Percentiles rank a stretch among this genome's conserved stretches.
Evolutionary conservation across 1,139 yeast genomes (phyloP).

Genomic region (Candida buenavistaensis): DNA sequence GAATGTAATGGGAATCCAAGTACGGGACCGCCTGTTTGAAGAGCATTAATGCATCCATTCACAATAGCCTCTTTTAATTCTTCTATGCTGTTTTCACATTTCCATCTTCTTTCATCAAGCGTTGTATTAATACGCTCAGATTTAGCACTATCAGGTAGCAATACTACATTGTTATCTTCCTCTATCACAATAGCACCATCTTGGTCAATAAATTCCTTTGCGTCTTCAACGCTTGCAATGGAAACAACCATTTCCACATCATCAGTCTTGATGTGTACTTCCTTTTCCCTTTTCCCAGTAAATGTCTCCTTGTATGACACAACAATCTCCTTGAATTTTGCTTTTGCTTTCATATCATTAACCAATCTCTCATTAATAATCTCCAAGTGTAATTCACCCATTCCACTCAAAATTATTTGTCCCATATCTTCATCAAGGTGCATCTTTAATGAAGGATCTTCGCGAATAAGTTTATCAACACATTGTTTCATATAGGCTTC

Average conservation of each 20-base stretch:
- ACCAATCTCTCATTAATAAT: constrained; percentile 78
- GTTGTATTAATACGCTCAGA: constrained; percentile 28
- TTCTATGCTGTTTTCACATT: constrained; percentile 46
- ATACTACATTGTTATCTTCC: constrained; percentile 38
- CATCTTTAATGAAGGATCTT: constrained; percentile 49
- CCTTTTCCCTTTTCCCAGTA: constrained; percentile 9
- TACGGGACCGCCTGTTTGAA: constrained; percentile 76
- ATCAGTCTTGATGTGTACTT: constrained; percentile 15
- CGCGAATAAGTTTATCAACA: constrained; percentile 63
- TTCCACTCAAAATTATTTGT: constrained; percentile 84
- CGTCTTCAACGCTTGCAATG: constrained; percentile 53
- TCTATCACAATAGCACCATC: constrained; percentile 38
- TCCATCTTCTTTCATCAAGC: constrained; percentile 48
- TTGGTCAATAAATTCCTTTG: constrained; percentile 39
- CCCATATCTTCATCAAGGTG: constrained; percentile 78
- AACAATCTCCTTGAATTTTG: constrained; percentile 76
- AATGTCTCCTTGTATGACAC: constrained; percentile 87
- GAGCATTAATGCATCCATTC: constrained; percentile 66
- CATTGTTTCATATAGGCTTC: constrained; percentile 68
- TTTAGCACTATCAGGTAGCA: constrained; percentile 30
- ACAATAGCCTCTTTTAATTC: constrained; percentile 53
- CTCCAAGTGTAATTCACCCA: constrained; percentile 95
- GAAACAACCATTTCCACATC: constrained; percentile 36
- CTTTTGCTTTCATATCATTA: constrained; percentile 79
- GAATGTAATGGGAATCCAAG: constrained; percentile 69